phyloP scores from a whole-genome alignment of 2,329 filamentous ascomycete genomes.

The Pestalotiopsis sp. region DNA sequence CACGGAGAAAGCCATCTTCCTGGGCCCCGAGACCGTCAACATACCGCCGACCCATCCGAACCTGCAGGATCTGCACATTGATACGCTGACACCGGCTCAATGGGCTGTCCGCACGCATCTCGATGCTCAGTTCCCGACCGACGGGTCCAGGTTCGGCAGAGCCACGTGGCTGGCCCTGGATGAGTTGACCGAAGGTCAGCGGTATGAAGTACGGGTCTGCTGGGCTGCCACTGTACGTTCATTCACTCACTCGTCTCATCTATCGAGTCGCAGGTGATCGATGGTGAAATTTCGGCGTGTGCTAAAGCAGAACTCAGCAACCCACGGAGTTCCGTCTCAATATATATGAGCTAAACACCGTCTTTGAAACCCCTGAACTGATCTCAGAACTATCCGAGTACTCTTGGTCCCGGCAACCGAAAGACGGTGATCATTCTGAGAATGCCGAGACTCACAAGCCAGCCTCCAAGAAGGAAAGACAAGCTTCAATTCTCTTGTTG shows the following conservation, averaged over 20 bases:
- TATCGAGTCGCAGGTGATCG: constrained; percentile 8
- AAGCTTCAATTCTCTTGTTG: constrained; percentile 65
- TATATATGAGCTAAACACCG: constrained; percentile 59
- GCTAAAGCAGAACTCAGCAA: constrained; percentile 57
- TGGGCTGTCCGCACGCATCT: constrained; percentile 63
- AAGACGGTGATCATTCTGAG: constrained; percentile 18
- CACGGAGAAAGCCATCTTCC: constrained; percentile 88
- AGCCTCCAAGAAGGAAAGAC: constrained; percentile 14
- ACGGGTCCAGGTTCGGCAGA: constrained; percentile 51
- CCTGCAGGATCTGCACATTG: constrained; percentile 62
- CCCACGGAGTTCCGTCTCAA: constrained; percentile 77
- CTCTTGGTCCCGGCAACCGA: constrained; percentile 49
- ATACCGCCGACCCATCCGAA: constrained; percentile 56
- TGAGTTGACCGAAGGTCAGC: constrained; percentile 65
- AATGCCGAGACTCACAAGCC: not conserved
- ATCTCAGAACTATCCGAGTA: constrained; percentile 65
- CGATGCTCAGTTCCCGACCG: constrained; percentile 65
- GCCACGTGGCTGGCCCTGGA: constrained; percentile 80
- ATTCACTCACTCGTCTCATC: not conserved
- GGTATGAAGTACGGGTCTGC: constrained; percentile 90
- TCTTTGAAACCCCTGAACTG: constrained; percentile 63
- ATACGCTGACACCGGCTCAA: constrained; percentile 59
- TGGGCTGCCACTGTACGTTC: constrained; percentile 86
- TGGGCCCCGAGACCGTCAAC: constrained; percentile 61
- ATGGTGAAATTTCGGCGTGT: not conserved